phyloP scores from a whole-genome alignment of 768 basidiomycete genomes.

The Phanerochaete sordida region DNA sequence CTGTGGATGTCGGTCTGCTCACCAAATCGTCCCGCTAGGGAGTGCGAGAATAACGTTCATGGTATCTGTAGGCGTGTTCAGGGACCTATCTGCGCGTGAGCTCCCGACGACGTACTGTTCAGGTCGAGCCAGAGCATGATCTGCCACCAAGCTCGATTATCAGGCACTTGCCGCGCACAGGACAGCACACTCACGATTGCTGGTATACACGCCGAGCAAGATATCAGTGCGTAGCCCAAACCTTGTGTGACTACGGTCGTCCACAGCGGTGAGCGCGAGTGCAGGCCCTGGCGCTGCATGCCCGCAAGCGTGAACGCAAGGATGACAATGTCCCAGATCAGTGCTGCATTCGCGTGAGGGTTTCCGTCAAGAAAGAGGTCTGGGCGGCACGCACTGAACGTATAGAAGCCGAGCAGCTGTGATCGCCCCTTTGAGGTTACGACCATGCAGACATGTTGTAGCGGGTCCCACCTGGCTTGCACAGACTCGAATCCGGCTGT shows the following conservation, averaged over 20 bases:
- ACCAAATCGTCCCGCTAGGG: background rate
- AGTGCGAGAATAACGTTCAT: constrained; percentile 1
- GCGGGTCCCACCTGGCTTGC: background rate
- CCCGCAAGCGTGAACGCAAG: background rate
- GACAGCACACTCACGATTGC: background rate
- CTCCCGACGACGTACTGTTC: background rate
- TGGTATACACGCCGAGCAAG: background rate
- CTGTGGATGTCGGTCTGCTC: too few species aligned
- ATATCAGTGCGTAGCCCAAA: background rate
- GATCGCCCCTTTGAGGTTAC: background rate
- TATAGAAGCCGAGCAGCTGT: background rate
- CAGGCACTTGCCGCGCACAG: background rate
- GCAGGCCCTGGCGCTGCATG: background rate
- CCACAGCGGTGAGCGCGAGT: background rate
- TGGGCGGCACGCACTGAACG: background rate
- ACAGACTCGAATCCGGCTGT: background rate
- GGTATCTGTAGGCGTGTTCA: background rate
- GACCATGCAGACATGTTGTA: background rate
- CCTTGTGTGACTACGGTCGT: background rate
- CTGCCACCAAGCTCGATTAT: background rate
- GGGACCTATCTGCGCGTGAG: too few species aligned
- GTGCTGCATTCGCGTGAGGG: background rate
- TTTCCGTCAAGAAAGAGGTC: too few species aligned
- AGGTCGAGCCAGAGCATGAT: background rate
- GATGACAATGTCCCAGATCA: constrained; percentile 2